Base-by-base conservation (phyloP, 2,329 filamentous ascomycete species). In the Arachnopeziza araneosa region DNA sequence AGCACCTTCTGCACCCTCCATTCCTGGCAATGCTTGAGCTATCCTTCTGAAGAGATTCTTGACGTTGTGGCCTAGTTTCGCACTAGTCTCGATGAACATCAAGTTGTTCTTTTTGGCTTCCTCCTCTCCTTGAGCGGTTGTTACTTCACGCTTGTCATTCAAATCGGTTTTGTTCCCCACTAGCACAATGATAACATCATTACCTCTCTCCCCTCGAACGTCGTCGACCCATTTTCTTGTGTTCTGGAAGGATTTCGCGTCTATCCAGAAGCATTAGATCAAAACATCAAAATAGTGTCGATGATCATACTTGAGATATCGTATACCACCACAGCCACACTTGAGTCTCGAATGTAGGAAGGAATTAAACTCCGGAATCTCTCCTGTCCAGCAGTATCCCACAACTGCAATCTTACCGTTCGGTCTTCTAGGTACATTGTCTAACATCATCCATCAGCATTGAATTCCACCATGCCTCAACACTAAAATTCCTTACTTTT, bases 341-440 rank as follows among this genome's bases (percentile, higher is more conserved):
- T 96, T 23, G 91, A 96, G 80, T 99, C 96, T 71, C 96, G 91
- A 72, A 99, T 99, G 78, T 99, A 99, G 23, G 92, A 97, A 58
- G 96, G 96, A 68, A 99, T 99, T 72, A 99, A 78, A 72, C 91
- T 96, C 75, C 96, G 89, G 80, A 99, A 99, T 68, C 95, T 86
- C 78, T 99, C 95, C 76, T 99, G 95, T 64, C 95, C 95, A 54
- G 95, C 95, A 6, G 95, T 99, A 76, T 99, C 95, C 95, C 95
- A 99, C 64, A 99, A 84, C 75, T 99, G 95, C 75, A 99, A 83
- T 72, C 96, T 90, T 64, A 99, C 95, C 50, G 95, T 99, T 74
- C 95, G 86, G 80, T 99, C 95, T 79, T 99, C 95, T 64, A 99
- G 88, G 78, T 99, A 99, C 96, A 99, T 99, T 58, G 95, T 99